Evolutionary conservation across 2,329 filamentous ascomycete species (phyloP).

Genomic region (Pseudonectria foliicola): DNA sequence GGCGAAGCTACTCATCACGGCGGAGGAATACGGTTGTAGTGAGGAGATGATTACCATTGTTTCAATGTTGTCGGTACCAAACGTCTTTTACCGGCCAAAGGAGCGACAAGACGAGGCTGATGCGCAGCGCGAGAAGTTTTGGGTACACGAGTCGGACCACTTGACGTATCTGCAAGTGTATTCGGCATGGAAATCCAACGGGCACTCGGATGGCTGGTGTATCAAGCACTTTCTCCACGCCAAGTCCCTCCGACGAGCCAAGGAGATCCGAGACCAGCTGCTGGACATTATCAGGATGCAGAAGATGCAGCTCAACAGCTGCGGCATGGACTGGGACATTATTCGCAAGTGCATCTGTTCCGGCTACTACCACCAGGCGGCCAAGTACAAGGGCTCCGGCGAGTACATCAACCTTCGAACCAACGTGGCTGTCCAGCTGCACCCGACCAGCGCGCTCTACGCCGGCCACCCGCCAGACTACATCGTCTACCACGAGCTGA

Average conservation of each 20-base stretch:
- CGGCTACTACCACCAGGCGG: conserved; percentile 96
- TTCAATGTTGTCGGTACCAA: conserved; percentile 94
- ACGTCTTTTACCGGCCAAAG: conserved; percentile 93
- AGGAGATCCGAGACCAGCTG: conserved; percentile 91
- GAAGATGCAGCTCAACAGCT: conserved; percentile 80
- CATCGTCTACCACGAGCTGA: conserved; percentile 95
- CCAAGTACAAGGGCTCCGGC: conserved; percentile 89
- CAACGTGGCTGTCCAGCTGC: conserved; percentile 86
- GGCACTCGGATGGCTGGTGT: conserved; percentile 86
- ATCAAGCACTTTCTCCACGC: conserved; percentile 87
- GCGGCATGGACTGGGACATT: conserved; percentile 94
- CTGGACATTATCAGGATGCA: conserved; percentile 90
- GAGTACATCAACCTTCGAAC: conserved; percentile 97
- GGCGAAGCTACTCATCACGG: conserved; percentile 89
- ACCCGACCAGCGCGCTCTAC: conserved; percentile 89
- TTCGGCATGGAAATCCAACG: conserved; percentile 88
- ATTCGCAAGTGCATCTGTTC: conserved; percentile 95
- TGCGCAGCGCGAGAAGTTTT: conserved; percentile 92
- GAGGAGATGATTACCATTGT: conserved; percentile 99
- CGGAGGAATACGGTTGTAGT: conserved; percentile 82
- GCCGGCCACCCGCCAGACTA: conserved; percentile 95
- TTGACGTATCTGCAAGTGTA: conserved; percentile 94
- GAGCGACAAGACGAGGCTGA: conserved; percentile 96
- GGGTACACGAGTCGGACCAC: conserved; percentile 95
- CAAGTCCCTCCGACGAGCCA: conserved; percentile 85